Evolutionary conservation across 176 grass and related monocot genomes (phyloP).

Genomic region (Carex pumila): DNA sequence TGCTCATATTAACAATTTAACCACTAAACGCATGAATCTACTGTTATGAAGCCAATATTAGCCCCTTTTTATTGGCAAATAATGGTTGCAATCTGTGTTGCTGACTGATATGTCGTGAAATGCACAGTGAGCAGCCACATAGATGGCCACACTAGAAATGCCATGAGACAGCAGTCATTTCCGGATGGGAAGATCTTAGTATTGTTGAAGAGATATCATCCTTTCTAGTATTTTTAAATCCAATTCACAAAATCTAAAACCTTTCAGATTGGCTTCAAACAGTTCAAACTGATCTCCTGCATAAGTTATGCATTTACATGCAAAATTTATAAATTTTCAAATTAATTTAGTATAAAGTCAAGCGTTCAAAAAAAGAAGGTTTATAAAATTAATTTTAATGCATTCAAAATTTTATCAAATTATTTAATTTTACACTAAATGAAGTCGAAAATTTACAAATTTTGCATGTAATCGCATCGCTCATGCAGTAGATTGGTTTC

Average conservation of each 20-base stretch:
- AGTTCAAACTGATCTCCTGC: no score
- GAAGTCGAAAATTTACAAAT: no score
- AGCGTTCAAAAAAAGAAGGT: no score
- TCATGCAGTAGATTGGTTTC: no score
- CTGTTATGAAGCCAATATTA: neutral
- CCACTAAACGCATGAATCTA: neutral
- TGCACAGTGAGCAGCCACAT: neutral
- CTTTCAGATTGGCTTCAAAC: no score
- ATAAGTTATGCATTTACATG: no score
- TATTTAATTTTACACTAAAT: no score
- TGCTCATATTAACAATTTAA: neutral
- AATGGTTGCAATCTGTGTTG: neutral
- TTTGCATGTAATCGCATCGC: no score
- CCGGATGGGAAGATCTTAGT: neutral
- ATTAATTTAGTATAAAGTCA: no score
- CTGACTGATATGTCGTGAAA: neutral
- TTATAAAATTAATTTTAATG: no score
- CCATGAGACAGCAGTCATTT: neutral
- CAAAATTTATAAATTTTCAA: no score
- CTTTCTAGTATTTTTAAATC: neutral
- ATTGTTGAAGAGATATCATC: neutral
- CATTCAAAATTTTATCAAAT: no score
- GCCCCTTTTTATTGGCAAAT: neutral
- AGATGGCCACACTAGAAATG: neutral
- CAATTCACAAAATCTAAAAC: neutral